Percentiles rank a stretch among this genome's conserved stretches.
Evolutionary conservation across 495 filamentous ascomycete genomes (phyloP).

Genomic region (Neurospora pannonica): DNA sequence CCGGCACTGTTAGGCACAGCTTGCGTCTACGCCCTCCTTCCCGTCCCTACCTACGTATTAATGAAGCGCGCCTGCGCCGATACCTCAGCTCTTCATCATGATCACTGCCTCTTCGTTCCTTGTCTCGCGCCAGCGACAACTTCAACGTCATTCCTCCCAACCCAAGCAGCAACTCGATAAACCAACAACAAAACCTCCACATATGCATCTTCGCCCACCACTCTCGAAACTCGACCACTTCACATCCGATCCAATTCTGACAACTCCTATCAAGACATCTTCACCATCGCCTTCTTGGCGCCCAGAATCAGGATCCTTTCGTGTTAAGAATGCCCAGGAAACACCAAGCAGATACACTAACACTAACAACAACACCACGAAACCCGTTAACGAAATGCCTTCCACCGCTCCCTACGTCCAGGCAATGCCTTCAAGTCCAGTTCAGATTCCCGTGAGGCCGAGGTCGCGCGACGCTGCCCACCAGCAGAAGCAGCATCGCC

Average conservation of each 20-base stretch:
- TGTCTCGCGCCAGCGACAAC: neutral
- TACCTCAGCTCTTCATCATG: neutral
- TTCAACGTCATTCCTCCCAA: neutral
- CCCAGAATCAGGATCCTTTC: neutral
- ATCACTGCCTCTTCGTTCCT: neutral
- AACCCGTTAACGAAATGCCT: neutral
- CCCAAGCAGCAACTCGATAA: neutral
- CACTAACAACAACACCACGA: neutral
- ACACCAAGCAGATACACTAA: neutral
- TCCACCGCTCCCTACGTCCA: neutral
- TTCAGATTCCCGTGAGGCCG: slow-evolving; percentile 34
- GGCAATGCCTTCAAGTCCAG: slow-evolving; percentile 31
- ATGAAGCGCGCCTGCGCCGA: neutral
- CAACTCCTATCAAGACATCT: neutral
- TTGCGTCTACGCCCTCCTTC: neutral
- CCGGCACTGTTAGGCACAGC: neutral
- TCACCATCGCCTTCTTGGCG: neutral
- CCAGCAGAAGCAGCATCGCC: slow-evolving; percentile 12
- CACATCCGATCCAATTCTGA: neutral
- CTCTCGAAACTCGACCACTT: neutral
- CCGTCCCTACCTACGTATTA: neutral
- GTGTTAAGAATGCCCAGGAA: neutral
- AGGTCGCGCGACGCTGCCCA: slow-evolving; percentile 24
- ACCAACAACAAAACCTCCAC: neutral
- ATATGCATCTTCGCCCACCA: neutral